These are phyloP conservation scores for Neoboletus brunneissimus DNA, from an alignment of 768 basidiomycete genomes.

Conservation along the genomic window DNA sequence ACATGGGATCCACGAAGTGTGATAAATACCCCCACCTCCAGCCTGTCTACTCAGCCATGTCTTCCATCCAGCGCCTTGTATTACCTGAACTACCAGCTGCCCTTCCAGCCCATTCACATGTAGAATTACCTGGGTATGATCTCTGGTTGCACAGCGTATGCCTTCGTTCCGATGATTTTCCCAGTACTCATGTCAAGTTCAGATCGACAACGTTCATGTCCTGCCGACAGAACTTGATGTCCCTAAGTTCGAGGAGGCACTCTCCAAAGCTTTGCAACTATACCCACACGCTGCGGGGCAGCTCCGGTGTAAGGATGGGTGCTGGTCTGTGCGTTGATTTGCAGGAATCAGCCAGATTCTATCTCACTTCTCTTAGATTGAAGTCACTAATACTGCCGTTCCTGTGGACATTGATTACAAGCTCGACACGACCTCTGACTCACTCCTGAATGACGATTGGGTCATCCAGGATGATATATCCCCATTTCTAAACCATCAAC, in stretches of 20 bases:
- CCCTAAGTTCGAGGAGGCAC: conserved; percentile 21
- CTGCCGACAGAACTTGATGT: conserved; percentile 15
- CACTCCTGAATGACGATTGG: conserved; percentile 24
- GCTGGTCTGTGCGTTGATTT: conserved; percentile 22
- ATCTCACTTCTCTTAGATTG: conserved; percentile 16
- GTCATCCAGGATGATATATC: conserved; percentile 26
- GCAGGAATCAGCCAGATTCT: not conserved
- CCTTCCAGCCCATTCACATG: conserved; percentile 4
- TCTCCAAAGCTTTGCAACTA: conserved; percentile 21
- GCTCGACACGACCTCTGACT: not conserved
- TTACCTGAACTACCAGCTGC: conserved; percentile 16
- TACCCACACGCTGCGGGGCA: conserved; percentile 28
- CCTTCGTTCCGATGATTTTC: not conserved
- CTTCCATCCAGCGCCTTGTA: conserved; percentile 16
- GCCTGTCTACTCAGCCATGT: conserved; percentile 6
- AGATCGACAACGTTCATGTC: conserved; percentile 21
- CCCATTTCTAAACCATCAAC: conserved; percentile 15
- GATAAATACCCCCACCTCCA: not conserved
- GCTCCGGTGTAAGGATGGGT: conserved; percentile 8
- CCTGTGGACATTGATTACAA: conserved; percentile 17
- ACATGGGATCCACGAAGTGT: not conserved
- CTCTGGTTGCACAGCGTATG: conserved; percentile 20
- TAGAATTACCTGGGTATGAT: conserved; percentile 25
- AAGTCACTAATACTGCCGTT: conserved; percentile 20
- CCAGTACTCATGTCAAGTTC: not conserved